phyloP scores from a whole-genome alignment of 805 yeast species.

The Zygosaccharomyces kombuchaensis region DNA sequence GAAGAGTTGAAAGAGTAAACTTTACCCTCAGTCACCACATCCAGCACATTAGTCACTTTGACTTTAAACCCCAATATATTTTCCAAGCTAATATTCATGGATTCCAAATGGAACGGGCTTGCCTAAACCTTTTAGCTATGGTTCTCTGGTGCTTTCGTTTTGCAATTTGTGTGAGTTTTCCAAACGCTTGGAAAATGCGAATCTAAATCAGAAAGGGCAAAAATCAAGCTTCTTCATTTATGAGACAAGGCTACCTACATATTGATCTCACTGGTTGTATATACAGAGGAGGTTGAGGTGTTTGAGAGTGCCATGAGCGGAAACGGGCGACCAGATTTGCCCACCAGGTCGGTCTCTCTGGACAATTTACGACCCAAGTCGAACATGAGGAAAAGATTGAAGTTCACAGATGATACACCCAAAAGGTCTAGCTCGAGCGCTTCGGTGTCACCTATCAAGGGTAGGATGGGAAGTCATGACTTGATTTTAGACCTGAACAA shows the following conservation, averaged over 20 bases:
- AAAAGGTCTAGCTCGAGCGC: conserved; percentile 8
- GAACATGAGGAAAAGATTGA: conserved; percentile 8
- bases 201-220: neutral
- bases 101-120: neutral
- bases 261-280: neutral
- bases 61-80: conserved; percentile 43
- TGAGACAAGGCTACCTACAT: neutral
- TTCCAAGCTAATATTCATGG: conserved; percentile 31
- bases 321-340: conserved; percentile 10
- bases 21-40: conserved; percentile 54
- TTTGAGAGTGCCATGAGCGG: conserved; percentile 6
- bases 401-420: conserved; percentile 18
- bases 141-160: neutral
- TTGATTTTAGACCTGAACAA: conserved; percentile 25
- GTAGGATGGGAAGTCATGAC: conserved; percentile 14
- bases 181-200: neutral
- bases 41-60: conserved; percentile 55
- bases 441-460: conserved; percentile 2
- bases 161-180: neutral
- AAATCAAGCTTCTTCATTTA: neutral
- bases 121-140: neutral
- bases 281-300: neutral
- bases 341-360: conserved; percentile 16
- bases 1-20: conserved; percentile 57
- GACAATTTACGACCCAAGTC: conserved; percentile 15